phyloP scores from a whole-genome alignment of 202 grass and related monocot genomes.

The Brachypodium distachyon region DNA sequence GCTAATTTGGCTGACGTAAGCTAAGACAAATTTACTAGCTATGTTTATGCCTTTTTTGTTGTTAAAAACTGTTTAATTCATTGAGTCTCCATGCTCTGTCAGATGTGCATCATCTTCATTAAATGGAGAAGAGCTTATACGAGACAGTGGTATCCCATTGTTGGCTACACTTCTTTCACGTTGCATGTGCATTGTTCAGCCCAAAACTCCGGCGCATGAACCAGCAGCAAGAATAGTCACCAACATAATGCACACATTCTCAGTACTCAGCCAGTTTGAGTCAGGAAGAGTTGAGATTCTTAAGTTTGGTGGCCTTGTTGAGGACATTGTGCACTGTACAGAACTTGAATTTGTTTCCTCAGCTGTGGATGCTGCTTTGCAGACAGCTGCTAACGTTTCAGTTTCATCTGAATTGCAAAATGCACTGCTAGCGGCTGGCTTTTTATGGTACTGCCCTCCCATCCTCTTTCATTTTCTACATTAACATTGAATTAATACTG shows the following conservation, averaged over 20 bases:
- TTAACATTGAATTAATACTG: neutral
- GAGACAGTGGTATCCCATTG: conserved; percentile 91
- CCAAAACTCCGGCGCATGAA: conserved; percentile 87
- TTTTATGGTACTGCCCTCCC: conserved; percentile 67
- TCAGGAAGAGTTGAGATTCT: conserved; percentile 81
- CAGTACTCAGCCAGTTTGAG: conserved; percentile 82
- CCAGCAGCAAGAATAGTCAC: conserved; percentile 86
- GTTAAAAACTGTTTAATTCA: neutral
- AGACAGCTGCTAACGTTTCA: conserved; percentile 78
- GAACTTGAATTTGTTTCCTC: conserved; percentile 86
- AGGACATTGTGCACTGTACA: conserved; percentile 94
- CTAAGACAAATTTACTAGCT: neutral
- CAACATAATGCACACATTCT: conserved; percentile 93
- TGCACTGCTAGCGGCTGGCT: conserved; percentile 77
- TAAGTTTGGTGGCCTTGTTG: conserved; percentile 73
- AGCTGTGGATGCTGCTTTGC: conserved; percentile 85
- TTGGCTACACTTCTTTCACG: conserved; percentile 95
- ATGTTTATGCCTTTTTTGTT: conserved; percentile 21
- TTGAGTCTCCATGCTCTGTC: conserved; percentile 22
- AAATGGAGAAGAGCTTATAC: conserved; percentile 97
- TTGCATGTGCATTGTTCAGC: conserved; percentile 94
- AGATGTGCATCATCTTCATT: conserved; percentile 92
- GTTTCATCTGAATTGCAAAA: conserved; percentile 70
- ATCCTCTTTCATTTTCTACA: conserved; percentile 12
- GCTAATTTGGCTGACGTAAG: conserved; percentile 98